Conservation (phyloP, 352 stramenopile species). For the Globisporangium megalacanthum region DNA sequence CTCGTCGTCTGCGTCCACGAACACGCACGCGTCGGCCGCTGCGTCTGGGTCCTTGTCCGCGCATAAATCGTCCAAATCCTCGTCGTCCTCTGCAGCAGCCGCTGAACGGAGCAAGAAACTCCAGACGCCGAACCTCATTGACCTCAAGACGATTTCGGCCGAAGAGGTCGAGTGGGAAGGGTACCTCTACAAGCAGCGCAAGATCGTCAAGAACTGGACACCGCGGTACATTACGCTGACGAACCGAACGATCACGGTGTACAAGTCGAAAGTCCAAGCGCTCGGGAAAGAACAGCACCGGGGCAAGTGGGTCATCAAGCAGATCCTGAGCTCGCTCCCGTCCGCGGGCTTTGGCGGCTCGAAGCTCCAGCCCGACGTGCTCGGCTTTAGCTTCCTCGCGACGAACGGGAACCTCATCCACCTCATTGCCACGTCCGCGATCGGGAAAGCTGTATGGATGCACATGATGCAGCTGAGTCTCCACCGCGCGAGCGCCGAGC, state of each 20-base stretch:
- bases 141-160: slow-evolving; percentile 82
- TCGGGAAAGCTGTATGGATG: slow-evolving; percentile 84
- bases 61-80: neutral
- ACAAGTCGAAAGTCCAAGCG: slow-evolving; percentile 85
- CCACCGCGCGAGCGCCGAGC: slow-evolving; percentile 42
- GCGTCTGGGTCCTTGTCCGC: slow-evolving; percentile 4
- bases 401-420: slow-evolving; percentile 83
- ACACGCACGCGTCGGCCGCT: slow-evolving; percentile 12
- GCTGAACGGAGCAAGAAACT: slow-evolving; percentile 17
- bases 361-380: slow-evolving; percentile 67
- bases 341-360: slow-evolving; percentile 75
- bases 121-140: slow-evolving; percentile 73
- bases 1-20: slow-evolving; percentile 17
- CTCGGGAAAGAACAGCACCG: slow-evolving; percentile 75
- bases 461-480: slow-evolving; percentile 74
- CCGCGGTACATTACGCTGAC: slow-evolving; percentile 83
- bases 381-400: slow-evolving; percentile 81
- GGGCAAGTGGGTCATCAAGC: slow-evolving; percentile 76
- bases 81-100: neutral
- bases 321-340: slow-evolving; percentile 72
- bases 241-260: slow-evolving; percentile 74
- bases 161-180: slow-evolving; percentile 87
- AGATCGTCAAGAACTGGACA: slow-evolving; percentile 88
- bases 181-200: slow-evolving; percentile 87
- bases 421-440: slow-evolving; percentile 65